phyloP scores from a whole-genome alignment of 2,329 filamentous ascomycete species.

The Neofusicoccum umdonicola region DNA sequence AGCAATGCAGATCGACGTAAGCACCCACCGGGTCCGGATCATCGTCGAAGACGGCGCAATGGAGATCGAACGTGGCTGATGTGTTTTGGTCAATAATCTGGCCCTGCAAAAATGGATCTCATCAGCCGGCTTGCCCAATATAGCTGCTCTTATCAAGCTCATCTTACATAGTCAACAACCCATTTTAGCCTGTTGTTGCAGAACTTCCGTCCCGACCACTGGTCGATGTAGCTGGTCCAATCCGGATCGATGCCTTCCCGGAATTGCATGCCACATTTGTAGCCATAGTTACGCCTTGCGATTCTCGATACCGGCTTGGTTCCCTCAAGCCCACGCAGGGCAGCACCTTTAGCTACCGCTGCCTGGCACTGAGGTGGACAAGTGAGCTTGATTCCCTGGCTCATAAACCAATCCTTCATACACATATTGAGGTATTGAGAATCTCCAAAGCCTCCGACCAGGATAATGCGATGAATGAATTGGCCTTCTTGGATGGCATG shows the following conservation, averaged over 20 bases:
- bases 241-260: neutral
- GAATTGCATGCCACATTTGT: neutral
- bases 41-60: too few species aligned
- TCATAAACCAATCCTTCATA: constrained; percentile 7
- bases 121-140: too few species aligned
- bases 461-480: constrained; percentile 9
- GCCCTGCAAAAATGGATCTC: too few species aligned
- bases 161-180: neutral
- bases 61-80: too few species aligned
- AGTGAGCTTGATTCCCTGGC: constrained; percentile 8
- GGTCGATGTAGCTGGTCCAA: neutral
- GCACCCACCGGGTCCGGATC: too few species aligned
- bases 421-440: constrained; percentile 7
- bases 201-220: neutral
- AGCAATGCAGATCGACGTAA: too few species aligned
- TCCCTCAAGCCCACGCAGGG: neutral
- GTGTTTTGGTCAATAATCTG: too few species aligned
- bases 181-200: neutral
- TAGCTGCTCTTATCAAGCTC: too few species aligned
- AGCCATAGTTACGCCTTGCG: constrained; percentile 3
- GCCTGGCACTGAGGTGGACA: constrained; percentile 10
- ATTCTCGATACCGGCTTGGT: neutral
- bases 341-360: neutral
- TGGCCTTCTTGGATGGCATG: neutral
- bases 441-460: constrained; percentile 20